Base-by-base conservation (phyloP, 2,329 filamentous ascomycete species). In the Fusarium bulbicola region DNA sequence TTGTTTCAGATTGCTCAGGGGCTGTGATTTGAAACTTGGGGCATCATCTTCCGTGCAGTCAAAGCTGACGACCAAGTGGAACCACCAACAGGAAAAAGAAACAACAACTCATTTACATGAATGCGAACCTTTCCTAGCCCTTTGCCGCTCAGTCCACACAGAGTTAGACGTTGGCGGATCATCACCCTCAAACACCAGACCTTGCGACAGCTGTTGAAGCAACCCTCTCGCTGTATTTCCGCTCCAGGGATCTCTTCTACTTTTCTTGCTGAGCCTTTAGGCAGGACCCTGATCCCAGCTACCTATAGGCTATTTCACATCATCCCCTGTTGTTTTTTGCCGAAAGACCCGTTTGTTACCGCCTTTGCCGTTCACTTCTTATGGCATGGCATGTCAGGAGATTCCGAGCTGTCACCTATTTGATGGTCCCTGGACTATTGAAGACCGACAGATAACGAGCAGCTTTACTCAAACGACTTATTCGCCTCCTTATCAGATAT, bases 1-100 rank as follows among this genome's bases (percentile, higher is more conserved):
- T 57, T 59, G 75, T 77, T 77, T 77, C 75, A 76, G 73, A 76
- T 69, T 43, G 36, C 24, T 39, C 61, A 74, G 64, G 66, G 71
- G 69, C 39, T 53, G 8, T 34, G n/a, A 47, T 54, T 56, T 71
- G 68, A 74, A 76, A 77, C 75, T 75, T 65, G 70, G 50, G 50
- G 63, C 46, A 57, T 50, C 53, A 56, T 56, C 56, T 53, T 47
- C 67, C 54, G 43, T 56, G 42, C 37, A 28, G 26, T 46, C 34
- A 45, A 62, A 49, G 63, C 59, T 58, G 26, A 58, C 58, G 26
- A 37, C 61, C 47, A 49, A 62, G 61, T 69, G 66, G 74, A 49
- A 43, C 61, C 43, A 42, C 56, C 34, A 42, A 49, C 36, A 60
- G 32, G 15, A 68, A 68, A 68, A 68, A 61, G 63, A 72, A 68